Base-by-base conservation (phyloP, 306 rosid species). In the Quercus parvula region DNA sequence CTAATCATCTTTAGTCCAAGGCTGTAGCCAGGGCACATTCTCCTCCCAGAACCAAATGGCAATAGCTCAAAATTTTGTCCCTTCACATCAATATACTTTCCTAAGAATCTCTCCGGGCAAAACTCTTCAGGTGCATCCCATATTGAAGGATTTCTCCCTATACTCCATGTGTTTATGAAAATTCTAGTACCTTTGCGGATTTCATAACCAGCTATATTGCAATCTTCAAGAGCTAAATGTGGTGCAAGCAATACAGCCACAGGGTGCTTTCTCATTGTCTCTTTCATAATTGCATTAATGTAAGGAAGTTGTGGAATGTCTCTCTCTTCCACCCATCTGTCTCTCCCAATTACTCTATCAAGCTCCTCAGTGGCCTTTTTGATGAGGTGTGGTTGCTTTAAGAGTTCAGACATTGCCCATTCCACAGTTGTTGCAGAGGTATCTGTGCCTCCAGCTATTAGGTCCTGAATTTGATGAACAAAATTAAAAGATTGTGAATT, bases 381-480 rank as follows among this genome's bases (percentile, higher is more conserved):
- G 0, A 84, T 80, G 28, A 84, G 76, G 28, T 80, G 33, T 25
- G 84, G 87, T 57, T 80, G 81, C 49, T 80, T 84, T 51, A 84
- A 13, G 28, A 83, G 81, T 33, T 83, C 86, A 6, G 86, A 83
- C 86, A 79, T 79, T 55, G 86, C 86, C 84, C 87, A 84, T 56
- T 84, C 87, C 46, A 84, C 56, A 0, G 87, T 84, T 3, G 75
- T 71, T 2, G 87, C 83, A 1, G 87, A 71, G 3, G 84, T 80
- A 64, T 80, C 87, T 0, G 87, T 84, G 49, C 87, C 87, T 30
- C 82, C 87, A 2, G 82, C 87, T 72, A 84, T 66, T 28, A 84
- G 71, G n/a, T 84, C 87, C 87, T 84, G 38, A 20, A 15, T 57
- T 24, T 14, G 3, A 8, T 59, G 38, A 15, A 11, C 52, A 46